phyloP scores from a whole-genome alignment of 2,329 filamentous ascomycete species.

The Pseudogymnoascus sp. region DNA sequence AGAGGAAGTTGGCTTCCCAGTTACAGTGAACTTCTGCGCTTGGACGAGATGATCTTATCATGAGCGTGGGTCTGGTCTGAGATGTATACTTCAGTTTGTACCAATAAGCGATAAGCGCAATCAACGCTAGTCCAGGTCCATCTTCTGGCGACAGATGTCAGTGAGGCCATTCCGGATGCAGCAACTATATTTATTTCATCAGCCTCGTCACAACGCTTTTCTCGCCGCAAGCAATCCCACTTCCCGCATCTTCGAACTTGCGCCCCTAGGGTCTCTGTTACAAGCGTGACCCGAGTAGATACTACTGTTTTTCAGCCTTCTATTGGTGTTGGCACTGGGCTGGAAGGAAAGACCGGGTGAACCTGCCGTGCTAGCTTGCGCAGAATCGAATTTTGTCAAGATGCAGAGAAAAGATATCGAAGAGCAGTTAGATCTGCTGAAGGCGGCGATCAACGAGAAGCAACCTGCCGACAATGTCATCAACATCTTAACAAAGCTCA shows the following conservation, averaged over 20 bases:
- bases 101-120: constrained; percentile 10
- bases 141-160: constrained; percentile 7
- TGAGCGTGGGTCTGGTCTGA: not conserved
- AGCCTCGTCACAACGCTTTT: not conserved
- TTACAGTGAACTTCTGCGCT: not conserved
- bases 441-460: constrained; percentile 66
- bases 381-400: not conserved
- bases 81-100: not conserved
- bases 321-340: not conserved
- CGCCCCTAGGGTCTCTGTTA: not conserved
- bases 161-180: constrained; percentile 4
- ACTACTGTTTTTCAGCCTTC: not conserved
- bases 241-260: not conserved
- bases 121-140: constrained; percentile 7
- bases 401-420: constrained; percentile 82
- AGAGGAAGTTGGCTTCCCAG: not conserved
- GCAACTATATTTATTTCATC: constrained; percentile 9
- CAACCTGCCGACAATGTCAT: constrained; percentile 66
- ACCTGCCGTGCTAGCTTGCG: not conserved
- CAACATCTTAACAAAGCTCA: constrained; percentile 65
- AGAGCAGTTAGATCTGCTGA: constrained; percentile 66
- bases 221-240: not conserved
- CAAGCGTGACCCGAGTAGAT: not conserved
- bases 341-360: not conserved
- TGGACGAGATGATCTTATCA: not conserved